A percentile compares a stretch with the other conserved stretches of the same genome.
phyloP scores from a whole-genome alignment of 768 basidiomycete genomes.

The Lentinula detonsa region DNA sequence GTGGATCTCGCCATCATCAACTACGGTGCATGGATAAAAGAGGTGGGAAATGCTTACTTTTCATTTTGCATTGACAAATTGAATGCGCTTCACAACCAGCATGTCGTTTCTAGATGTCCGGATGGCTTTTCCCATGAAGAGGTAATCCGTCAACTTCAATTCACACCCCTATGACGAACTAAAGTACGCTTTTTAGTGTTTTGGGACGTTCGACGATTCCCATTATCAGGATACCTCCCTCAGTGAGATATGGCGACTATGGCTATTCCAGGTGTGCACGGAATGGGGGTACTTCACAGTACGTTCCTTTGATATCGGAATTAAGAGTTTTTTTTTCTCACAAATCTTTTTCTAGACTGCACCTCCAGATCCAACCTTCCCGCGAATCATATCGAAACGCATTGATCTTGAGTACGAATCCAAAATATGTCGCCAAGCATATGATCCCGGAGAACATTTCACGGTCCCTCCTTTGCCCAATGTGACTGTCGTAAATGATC shows the following conservation, averaged over 20 bases:
- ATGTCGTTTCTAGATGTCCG: slow-evolving; percentile 54
- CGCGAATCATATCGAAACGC: slow-evolving; percentile 76
- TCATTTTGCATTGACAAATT: background rate
- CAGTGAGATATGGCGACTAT: slow-evolving; percentile 76
- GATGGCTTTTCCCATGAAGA: slow-evolving; percentile 41
- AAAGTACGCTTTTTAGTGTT: slow-evolving; percentile 50
- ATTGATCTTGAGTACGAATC: slow-evolving; percentile 50
- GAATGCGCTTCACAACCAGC: slow-evolving; percentile 23
- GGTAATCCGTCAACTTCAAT: slow-evolving; percentile 22
- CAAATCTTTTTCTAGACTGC: slow-evolving; percentile 44
- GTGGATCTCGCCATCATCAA: slow-evolving; percentile 60
- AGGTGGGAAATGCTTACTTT: slow-evolving; percentile 31
- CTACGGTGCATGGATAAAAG: slow-evolving; percentile 73
- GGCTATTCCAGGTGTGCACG: slow-evolving; percentile 90
- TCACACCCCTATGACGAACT: background rate
- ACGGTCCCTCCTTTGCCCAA: slow-evolving; percentile 70
- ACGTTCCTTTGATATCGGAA: background rate
- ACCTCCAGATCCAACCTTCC: slow-evolving; percentile 61
- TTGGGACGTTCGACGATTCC: slow-evolving; percentile 72
- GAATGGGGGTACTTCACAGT: slow-evolving; percentile 92
- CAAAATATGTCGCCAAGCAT: slow-evolving; percentile 50
- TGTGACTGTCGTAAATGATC: slow-evolving; percentile 70
- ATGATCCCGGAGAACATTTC: slow-evolving; percentile 71
- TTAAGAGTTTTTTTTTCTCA: background rate
- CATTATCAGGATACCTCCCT: slow-evolving; percentile 58